Evolutionary conservation across 805 yeast species (phyloP).

Genomic region (Wickerhamiella shivajii): DNA sequence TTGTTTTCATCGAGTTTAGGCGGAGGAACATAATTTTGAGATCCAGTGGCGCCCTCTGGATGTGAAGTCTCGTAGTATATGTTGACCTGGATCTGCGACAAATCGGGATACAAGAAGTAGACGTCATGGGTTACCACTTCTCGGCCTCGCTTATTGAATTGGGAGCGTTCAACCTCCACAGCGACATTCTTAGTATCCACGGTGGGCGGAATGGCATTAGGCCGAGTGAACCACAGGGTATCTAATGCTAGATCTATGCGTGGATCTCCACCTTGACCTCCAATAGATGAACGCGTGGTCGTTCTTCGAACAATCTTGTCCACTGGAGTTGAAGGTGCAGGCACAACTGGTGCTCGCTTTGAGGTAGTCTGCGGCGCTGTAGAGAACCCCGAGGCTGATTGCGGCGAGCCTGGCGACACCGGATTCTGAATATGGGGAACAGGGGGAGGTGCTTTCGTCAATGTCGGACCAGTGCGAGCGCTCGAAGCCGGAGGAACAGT

Average conservation of each 20-base stretch:
- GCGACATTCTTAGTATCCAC: slow-evolving; percentile 21
- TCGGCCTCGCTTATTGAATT: slow-evolving; percentile 41
- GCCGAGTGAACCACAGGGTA: slow-evolving; percentile 8
- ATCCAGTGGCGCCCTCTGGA: slow-evolving; percentile 2
- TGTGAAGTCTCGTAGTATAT: slow-evolving; percentile 34
- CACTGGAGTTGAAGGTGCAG: slow-evolving; percentile 14
- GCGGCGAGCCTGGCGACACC: no score
- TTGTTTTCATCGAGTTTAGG: slow-evolving; percentile 4
- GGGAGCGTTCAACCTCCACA: slow-evolving; percentile 50
- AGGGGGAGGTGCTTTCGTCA: slow-evolving; percentile 4
- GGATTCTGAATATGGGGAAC: no score
- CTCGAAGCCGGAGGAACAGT: slow-evolving; percentile 9
- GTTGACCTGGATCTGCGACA: slow-evolving; percentile 49
- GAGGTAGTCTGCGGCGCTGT: no score
- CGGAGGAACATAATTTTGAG: slow-evolving; percentile 3
- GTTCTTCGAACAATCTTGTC: no score
- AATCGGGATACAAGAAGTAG: slow-evolving; percentile 58
- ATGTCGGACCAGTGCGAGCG: no score
- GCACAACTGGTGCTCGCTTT: slow-evolving; percentile 15
- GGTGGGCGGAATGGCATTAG: slow-evolving; percentile 11
- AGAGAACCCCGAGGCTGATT: no score
- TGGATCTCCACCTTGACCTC: no score
- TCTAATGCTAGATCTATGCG: slow-evolving; percentile 7
- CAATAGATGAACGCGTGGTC: no score
- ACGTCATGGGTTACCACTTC: slow-evolving; percentile 42